Evolutionary conservation across 2,329 filamentous ascomycete genomes (phyloP).

Genomic region (Colletotrichum musicola): DNA sequence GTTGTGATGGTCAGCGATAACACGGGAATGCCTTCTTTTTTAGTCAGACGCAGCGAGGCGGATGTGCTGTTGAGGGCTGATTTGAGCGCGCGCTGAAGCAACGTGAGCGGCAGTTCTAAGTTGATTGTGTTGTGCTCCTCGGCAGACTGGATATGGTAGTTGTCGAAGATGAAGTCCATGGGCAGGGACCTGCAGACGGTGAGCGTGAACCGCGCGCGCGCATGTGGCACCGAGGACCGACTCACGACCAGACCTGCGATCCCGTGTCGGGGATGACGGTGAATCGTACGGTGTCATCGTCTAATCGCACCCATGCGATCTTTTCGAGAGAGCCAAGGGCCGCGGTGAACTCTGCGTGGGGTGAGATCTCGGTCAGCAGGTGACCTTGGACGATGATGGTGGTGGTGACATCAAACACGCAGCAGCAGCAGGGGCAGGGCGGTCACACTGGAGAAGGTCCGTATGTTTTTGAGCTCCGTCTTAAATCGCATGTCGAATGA

Average conservation of each 20-base stretch:
- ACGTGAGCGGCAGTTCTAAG: constrained; percentile 90
- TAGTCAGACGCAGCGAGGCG: constrained; percentile 89
- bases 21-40: constrained; percentile 88
- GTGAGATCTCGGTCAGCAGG: constrained; percentile 9
- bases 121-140: constrained; percentile 91
- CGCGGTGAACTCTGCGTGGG: constrained; percentile 69
- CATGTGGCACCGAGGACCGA: constrained; percentile 7
- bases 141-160: constrained; percentile 87
- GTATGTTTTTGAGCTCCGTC: constrained; percentile 74
- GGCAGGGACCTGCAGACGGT: constrained; percentile 62
- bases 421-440: neutral
- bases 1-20: constrained; percentile 92
- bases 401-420: neutral
- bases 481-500: constrained; percentile 71
- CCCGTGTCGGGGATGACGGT: constrained; percentile 96
- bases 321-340: constrained; percentile 79
- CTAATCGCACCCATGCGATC: constrained; percentile 90
- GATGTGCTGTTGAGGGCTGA: constrained; percentile 86
- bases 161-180: constrained; percentile 88
- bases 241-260: constrained; percentile 95
- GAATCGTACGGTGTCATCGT: constrained; percentile 89
- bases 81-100: constrained; percentile 90
- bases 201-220: neutral
- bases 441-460: constrained; percentile 72
- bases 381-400: neutral